Evolutionary conservation across 768 basidiomycete species (phyloP), one percentile per base, ranked within the genome.

Genomic region (Rhodotorula paludigena): DNA sequence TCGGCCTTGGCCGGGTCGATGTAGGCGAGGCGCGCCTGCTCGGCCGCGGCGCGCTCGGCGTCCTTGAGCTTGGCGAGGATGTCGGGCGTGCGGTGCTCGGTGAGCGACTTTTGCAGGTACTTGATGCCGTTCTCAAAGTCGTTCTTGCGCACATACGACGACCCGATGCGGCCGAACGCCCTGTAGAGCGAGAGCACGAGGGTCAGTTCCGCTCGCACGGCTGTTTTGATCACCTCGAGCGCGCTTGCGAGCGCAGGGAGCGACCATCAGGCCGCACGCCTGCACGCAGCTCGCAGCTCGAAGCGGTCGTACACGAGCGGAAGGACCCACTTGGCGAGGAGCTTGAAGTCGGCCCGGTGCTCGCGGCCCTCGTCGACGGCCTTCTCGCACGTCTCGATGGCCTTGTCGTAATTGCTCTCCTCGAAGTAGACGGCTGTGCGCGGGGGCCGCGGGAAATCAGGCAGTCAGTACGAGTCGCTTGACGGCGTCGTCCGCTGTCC

Each of bases 311-410:
- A n/a, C n/a, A n/a, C n/a, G n/a, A n/a, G n/a, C n/a, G n/a, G 28
- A 10, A 28, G 68, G 42, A 44, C 77, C 38, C 58, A 79, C 78
- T 98, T 98, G 39, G 94, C 94, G 66, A 96, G 81, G 66, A 96
- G 83, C 80, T 96, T 98, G 84, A 86, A 98, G 80, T 99, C 94
- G 9, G 89, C 89, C 57, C 92, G 87, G 48, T 92, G 77, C 84
- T 92, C 76, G 57, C 93, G 87, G 39, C 92, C 96, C 77, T 97
- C 90, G 20, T 98, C 96, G 51, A 91, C 88, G n/a, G 96, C 94
- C 80, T 91, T 93, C 76, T 96, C 87, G 78, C 91, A 93, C 0
- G 86, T 85, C 78, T 92, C 88, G 74, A 99, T 93, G 63, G 86
- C 85, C 77, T 89, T 87, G 80, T 91, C 88, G 75, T 87, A 97